Evolutionary conservation across 2,329 filamentous ascomycete genomes (phyloP).

Genomic region (Paecilomyces variotii): DNA sequence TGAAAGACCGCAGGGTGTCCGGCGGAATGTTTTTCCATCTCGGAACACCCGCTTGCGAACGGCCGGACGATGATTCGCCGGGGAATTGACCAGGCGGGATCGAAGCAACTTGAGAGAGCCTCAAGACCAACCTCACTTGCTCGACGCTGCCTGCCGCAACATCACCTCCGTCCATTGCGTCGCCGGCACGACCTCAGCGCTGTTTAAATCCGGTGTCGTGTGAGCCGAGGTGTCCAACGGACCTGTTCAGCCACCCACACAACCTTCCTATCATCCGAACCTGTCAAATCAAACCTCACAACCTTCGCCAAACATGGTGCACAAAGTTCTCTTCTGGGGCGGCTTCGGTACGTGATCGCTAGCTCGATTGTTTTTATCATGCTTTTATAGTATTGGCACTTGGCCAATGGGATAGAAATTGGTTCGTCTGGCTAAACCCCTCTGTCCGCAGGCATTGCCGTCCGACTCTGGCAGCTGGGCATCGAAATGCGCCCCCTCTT

Average conservation of each 20-base stretch:
- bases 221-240: background rate
- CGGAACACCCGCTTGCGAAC: slow-evolving; percentile 18
- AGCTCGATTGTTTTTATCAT: background rate
- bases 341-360: slow-evolving; percentile 68
- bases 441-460: slow-evolving; percentile 63
- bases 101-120: slow-evolving; percentile 7
- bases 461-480: slow-evolving; percentile 92
- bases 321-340: slow-evolving; percentile 47
- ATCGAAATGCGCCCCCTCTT: slow-evolving; percentile 98
- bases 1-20: background rate
- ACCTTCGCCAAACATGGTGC: slow-evolving; percentile 33
- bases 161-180: slow-evolving; percentile 11
- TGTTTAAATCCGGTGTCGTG: background rate
- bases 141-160: slow-evolving; percentile 9
- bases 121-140: slow-evolving; percentile 15
- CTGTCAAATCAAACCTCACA: slow-evolving; percentile 6
- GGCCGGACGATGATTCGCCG: slow-evolving; percentile 28
- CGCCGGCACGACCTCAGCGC: slow-evolving; percentile 7
- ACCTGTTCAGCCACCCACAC: background rate
- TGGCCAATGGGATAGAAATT: background rate
- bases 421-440: slow-evolving; percentile 3
- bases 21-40: slow-evolving; percentile 9
- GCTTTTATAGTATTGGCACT: background rate
- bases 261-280: background rate
- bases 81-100: background rate